Conservation (phyloP, 352 stramenopile genomes). For the Peronospora destructor region DNA sequence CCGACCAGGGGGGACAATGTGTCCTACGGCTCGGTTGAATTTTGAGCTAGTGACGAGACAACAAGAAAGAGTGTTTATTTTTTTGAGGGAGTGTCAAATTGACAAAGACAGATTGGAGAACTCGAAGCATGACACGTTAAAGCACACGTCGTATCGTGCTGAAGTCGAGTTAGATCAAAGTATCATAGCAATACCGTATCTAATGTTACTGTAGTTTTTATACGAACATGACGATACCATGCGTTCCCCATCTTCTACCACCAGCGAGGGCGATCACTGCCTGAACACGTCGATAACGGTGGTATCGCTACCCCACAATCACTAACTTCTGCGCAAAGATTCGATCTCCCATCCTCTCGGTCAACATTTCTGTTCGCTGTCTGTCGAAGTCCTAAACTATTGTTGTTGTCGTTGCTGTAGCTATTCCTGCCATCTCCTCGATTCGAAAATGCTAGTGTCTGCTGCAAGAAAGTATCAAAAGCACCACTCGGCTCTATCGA, state of each 20-base stretch:
- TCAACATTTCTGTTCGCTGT: constrained; percentile 35
- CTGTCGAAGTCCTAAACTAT: constrained; percentile 38
- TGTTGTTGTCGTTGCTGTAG: constrained; percentile 14
- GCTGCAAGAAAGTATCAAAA: constrained; percentile 62
- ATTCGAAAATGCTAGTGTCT: constrained; percentile 53
- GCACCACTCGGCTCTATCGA: constrained; percentile 38
- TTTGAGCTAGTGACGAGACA: constrained; percentile 30
- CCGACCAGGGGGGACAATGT: constrained; percentile 15
- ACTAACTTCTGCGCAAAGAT: constrained; percentile 8
- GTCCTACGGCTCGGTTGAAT: constrained; percentile 45
- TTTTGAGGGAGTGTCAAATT: background rate
- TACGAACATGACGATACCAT: constrained; percentile 2
- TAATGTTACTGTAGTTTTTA: constrained; percentile 33
- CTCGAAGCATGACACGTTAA: background rate
- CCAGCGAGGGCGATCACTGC: constrained; percentile 23
- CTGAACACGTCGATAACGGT: constrained; percentile 24
- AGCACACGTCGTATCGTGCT: constrained; percentile 1
- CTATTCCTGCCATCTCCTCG: constrained; percentile 14
- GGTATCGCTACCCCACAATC: constrained; percentile 10
- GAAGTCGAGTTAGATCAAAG: constrained; percentile 8
- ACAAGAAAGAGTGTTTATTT: constrained; percentile 1
- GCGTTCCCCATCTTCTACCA: constrained; percentile 20
- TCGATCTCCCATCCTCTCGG: constrained; percentile 7
- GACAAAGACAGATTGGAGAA: constrained; percentile 3
- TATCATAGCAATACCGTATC: constrained; percentile 29